These are phyloP conservation scores for Pythium dissimile DNA, from an alignment of 352 stramenopile genomes.

Conservation along the genomic window DNA sequence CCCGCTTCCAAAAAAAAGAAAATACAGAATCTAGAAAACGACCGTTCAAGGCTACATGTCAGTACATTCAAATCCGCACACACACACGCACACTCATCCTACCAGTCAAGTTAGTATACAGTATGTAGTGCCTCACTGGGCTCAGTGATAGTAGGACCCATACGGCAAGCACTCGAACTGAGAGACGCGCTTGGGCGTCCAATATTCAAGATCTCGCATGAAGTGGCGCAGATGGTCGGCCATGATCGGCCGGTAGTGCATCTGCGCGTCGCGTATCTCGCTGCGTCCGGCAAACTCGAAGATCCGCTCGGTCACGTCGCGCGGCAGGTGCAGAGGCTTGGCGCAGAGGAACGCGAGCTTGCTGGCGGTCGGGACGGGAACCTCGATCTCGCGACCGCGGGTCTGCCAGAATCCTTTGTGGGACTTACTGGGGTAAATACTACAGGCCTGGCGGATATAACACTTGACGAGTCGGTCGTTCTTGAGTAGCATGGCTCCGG, in stretches of 20 bases:
- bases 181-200: constrained; percentile 1
- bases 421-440: constrained; percentile 11
- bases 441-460: constrained; percentile 14
- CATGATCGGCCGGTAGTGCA: constrained; percentile 15
- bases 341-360: constrained; percentile 6
- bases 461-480: constrained; percentile 18
- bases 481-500: constrained; percentile 17
- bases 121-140: too few relatives aligned
- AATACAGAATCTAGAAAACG: too few relatives aligned
- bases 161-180: constrained; percentile 6
- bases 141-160: constrained; percentile 19
- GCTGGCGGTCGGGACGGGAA: background rate
- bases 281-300: constrained; percentile 8
- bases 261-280: constrained; percentile 8
- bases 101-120: background rate
- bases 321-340: constrained; percentile 7
- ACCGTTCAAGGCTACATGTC: too few relatives aligned
- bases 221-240: constrained; percentile 10
- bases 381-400: background rate
- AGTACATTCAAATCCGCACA: background rate
- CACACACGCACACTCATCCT: background rate
- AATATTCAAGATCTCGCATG: constrained; percentile 8
- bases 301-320: constrained; percentile 8
- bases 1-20: too few relatives aligned
- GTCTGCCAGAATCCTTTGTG: constrained; percentile 19